Evolutionary conservation across 2,329 filamentous ascomycete species (phyloP).

Genomic region (Tolypocladium endophyticum): DNA sequence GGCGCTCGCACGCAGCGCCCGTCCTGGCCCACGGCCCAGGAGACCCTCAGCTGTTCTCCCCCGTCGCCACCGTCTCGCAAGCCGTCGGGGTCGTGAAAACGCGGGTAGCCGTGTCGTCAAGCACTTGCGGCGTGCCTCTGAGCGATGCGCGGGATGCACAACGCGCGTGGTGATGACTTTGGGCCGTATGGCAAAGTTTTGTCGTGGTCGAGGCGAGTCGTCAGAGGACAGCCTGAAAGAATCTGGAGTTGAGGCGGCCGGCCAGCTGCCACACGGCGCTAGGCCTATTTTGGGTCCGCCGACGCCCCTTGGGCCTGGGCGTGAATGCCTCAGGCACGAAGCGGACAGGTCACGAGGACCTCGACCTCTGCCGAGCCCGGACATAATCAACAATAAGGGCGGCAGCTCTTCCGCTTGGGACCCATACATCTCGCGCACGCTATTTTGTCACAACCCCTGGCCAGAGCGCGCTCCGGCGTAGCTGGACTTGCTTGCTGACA

Average conservation of each 20-base stretch:
- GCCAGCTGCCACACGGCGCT: constrained; percentile 20
- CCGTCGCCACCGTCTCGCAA: constrained; percentile 33
- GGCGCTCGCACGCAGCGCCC: constrained; percentile 30
- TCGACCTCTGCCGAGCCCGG: too few species aligned
- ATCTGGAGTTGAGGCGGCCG: constrained; percentile 31
- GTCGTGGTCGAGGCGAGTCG: constrained; percentile 32
- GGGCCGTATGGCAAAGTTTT: constrained; percentile 27
- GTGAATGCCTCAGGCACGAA: constrained; percentile 15
- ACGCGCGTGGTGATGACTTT: constrained; percentile 41
- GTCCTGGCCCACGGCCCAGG: constrained; percentile 35
- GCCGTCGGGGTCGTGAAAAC: constrained; percentile 23
- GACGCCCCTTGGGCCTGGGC: constrained; percentile 7
- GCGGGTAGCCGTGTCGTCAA: constrained; percentile 23
- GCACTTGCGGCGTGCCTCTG: constrained; percentile 14
- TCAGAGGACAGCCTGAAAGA: constrained; percentile 29
- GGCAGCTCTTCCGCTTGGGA: background rate
- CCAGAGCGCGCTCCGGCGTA: background rate
- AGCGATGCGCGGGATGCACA: constrained; percentile 33
- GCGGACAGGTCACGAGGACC: background rate
- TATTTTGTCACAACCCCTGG: background rate
- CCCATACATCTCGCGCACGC: background rate
- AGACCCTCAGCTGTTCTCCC: constrained; percentile 34
- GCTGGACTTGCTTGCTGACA: background rate
- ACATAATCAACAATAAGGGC: background rate
- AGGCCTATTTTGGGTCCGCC: constrained; percentile 15